These are phyloP conservation scores for Diaporthe eres DNA, from an alignment of 2,329 filamentous ascomycete species.

Conservation along the genomic window DNA sequence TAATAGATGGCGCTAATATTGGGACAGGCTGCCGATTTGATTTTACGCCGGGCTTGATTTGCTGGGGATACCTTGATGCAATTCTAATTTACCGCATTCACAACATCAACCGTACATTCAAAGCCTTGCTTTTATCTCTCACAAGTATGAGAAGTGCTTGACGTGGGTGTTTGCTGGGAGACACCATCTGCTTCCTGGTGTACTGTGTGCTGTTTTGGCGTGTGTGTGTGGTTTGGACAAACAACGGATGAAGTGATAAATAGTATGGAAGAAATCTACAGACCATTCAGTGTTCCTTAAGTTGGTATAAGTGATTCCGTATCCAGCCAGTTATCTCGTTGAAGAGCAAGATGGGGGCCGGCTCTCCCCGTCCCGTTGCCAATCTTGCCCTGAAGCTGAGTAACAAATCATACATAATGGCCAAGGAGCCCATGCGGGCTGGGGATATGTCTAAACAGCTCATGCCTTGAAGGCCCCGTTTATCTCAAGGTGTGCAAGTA, in stretches of 20 bases:
- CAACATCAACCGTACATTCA: background rate
- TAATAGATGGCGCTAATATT: background rate
- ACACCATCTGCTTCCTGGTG: background rate
- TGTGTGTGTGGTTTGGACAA: background rate
- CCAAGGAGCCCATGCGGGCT: too few species aligned
- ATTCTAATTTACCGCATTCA: background rate
- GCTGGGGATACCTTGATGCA: background rate
- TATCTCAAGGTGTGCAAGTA: too few species aligned
- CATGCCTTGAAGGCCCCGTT: too few species aligned
- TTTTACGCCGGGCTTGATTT: conserved; percentile 16
- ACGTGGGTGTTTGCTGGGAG: background rate
- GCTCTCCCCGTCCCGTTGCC: too few species aligned
- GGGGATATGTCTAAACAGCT: too few species aligned
- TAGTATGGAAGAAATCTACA: background rate
- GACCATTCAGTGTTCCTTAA: background rate
- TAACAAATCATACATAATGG: too few species aligned
- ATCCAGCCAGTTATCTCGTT: background rate
- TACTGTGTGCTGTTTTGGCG: background rate
- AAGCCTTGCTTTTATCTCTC: background rate
- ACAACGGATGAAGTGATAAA: background rate
- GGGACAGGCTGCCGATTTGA: conserved; percentile 14
- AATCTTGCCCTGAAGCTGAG: background rate
- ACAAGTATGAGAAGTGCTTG: background rate
- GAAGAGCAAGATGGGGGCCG: too few species aligned
- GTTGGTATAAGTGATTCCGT: background rate